Base-by-base conservation (phyloP, 2,329 filamentous ascomycete genomes). In the Talaromyces sp. region DNA sequence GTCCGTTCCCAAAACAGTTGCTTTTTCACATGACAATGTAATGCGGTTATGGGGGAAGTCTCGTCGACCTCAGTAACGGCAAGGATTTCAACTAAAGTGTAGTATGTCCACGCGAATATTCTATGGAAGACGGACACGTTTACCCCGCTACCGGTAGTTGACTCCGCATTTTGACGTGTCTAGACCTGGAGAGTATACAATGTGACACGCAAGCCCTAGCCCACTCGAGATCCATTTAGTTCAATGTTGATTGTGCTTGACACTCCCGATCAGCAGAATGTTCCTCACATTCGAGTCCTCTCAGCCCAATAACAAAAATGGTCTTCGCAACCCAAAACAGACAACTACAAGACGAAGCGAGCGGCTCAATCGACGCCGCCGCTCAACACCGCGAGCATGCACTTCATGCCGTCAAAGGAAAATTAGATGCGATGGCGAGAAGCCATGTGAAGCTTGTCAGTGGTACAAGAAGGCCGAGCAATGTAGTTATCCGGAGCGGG, bases 361-460 rank as follows among this genome's bases (percentile, higher is more conserved):
- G 39, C 61, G 61, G 1, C 35, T 59, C 37, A 35, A 41, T 6
- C 31, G 50, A 25, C 62, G 63, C 3, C 45, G 43, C 22, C 49
- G 47, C 45, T 54, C 58, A 7, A 65, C 63, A 7, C 57, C 49
- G 4, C 63, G 41, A 25, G 65, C 65, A 22, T 67, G 65, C 50
- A 49, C 58, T 27, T 59, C 63, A 41, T 92, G 91, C 79, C 89
- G 92, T 73, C 85, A 91, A 70, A 86, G 91, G 67, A 95, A 94
- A 78, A 94, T 94, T 63, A 89, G 91, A 68, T 95, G 91, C 73
- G 90, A 93, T 79, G 91, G 91, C 63, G 86, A 89, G 69, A 89
- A 92, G 73, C 91, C 91, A 11, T 95, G 91, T 73, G 90, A 90
- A 43, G 91, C 93, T 74, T 95, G 91, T 74, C 85, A 91, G 65